Conservation (phyloP, 352 stramenopile species). For the Globisporangium spinosum region DNA sequence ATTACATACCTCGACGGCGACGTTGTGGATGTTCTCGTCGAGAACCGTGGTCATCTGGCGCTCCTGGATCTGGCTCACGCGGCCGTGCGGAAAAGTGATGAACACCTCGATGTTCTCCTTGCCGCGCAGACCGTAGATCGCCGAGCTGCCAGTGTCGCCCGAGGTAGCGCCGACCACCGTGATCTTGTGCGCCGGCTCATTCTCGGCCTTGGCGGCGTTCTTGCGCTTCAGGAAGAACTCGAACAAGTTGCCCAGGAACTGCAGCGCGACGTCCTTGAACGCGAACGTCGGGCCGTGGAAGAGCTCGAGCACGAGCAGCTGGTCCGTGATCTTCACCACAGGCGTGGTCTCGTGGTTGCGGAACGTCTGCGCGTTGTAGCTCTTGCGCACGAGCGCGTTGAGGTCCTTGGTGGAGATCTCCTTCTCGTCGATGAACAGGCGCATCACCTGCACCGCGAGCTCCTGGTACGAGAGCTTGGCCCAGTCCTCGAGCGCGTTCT, state of each 20-base stretch:
- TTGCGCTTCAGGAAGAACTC: constrained; percentile 96
- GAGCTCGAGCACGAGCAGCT: constrained; percentile 93
- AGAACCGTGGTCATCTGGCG: constrained; percentile 98
- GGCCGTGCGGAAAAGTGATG: constrained; percentile 96
- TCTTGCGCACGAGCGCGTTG: constrained; percentile 89
- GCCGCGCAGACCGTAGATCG: constrained; percentile 96
- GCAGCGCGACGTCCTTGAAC: constrained; percentile 99
- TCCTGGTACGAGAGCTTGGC: constrained; percentile 92
- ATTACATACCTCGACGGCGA: constrained; percentile 62
- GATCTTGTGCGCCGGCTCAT: constrained; percentile 74
- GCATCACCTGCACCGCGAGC: constrained; percentile 94
- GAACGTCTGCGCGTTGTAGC: constrained; percentile 91
- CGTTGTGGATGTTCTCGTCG: constrained; percentile 98
- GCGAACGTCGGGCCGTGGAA: constrained; percentile 99
- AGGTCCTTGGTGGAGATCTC: constrained; percentile 93
- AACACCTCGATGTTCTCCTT: constrained; percentile 98
- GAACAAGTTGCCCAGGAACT: constrained; percentile 99
- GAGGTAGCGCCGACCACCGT: constrained; percentile 98
- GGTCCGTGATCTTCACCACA: constrained; percentile 88
- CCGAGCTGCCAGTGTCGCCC: constrained; percentile 96
- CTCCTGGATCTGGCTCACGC: constrained; percentile 97
- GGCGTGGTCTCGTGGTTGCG: constrained; percentile 92
- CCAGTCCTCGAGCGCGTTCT: constrained; percentile 74
- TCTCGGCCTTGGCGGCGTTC: constrained; percentile 58
- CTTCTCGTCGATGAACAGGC: constrained; percentile 93